Evolutionary conservation across 306 rosid genomes (phyloP).

Genomic region (Crotalaria pallida): DNA sequence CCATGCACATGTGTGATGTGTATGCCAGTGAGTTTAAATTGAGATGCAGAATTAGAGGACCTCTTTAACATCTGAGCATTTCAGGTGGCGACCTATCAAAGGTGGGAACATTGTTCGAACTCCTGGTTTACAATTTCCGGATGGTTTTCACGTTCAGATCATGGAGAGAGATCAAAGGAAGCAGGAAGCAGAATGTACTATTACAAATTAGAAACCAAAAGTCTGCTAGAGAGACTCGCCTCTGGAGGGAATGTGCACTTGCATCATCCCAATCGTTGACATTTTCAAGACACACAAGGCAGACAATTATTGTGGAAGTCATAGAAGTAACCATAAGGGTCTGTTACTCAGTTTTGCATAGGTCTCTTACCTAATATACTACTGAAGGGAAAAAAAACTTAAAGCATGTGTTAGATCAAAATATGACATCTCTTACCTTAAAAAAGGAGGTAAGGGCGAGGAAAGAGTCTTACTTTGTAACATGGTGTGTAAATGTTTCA

Average conservation of each 20-base stretch:
- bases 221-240: not conserved
- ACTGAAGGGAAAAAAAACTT: not conserved
- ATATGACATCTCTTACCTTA: conserved; percentile 5
- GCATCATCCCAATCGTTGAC: conserved; percentile 12
- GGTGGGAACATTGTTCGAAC: conserved; percentile 76
- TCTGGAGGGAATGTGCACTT: conserved; percentile 12
- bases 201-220: conserved; percentile 20
- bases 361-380: conserved; percentile 12
- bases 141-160: conserved; percentile 65
- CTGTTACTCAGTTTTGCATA: conserved; percentile 28
- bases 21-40: not conserved
- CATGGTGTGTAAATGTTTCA: conserved; percentile 28
- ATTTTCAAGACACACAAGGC: conserved; percentile 24
- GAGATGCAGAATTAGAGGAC: conserved; percentile 8
- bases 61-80: conserved; percentile 12
- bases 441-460: not conserved
- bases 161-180: conserved; percentile 36
- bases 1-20: not conserved
- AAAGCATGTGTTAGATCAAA: not conserved
- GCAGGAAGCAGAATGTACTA: conserved; percentile 8
- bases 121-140: conserved; percentile 77
- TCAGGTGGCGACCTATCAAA: conserved; percentile 53
- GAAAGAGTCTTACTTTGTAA: conserved; percentile 17
- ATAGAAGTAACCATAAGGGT: conserved; percentile 17
- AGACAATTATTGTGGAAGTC: conserved; percentile 18